A percentile compares a stretch with the other conserved stretches of the same genome.
Evolutionary conservation across 2,329 filamentous ascomycete species (phyloP).

Genomic region (Colletotrichum sp.): DNA sequence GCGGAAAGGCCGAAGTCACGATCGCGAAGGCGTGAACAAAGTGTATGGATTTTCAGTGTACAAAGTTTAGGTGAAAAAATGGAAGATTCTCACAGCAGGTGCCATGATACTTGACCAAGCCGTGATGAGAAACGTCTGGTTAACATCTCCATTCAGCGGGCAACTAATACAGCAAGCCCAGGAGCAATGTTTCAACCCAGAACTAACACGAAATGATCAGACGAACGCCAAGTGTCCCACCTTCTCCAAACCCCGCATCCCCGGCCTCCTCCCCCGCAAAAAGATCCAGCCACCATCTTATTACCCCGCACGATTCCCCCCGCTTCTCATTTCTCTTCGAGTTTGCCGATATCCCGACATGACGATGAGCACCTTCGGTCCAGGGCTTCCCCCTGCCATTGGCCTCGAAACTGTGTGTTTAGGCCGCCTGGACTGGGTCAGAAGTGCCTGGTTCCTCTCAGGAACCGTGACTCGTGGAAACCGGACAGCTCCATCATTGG

Average conservation of each 20-base stretch:
- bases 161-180: neutral
- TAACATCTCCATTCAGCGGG: conserved; percentile 47
- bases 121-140: conserved; percentile 56
- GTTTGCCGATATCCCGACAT: neutral
- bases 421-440: neutral
- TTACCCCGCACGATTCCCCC: neutral
- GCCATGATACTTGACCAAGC: accelerated
- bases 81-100: accelerated
- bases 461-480: neutral
- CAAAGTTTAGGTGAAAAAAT: accelerated
- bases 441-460: neutral
- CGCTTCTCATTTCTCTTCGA: neutral
- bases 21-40: neutral
- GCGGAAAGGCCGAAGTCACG: neutral
- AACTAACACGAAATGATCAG: neutral
- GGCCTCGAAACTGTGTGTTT: neutral
- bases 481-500: neutral
- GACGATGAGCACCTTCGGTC: neutral
- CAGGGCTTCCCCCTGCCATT: neutral
- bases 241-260: conserved; percentile 9
- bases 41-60: neutral
- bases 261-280: neutral
- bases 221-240: neutral
- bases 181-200: neutral
- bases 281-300: neutral